phyloP scores from a whole-genome alignment of 2,329 filamentous ascomycete species.

The Ploettnerulaceae sp. region DNA sequence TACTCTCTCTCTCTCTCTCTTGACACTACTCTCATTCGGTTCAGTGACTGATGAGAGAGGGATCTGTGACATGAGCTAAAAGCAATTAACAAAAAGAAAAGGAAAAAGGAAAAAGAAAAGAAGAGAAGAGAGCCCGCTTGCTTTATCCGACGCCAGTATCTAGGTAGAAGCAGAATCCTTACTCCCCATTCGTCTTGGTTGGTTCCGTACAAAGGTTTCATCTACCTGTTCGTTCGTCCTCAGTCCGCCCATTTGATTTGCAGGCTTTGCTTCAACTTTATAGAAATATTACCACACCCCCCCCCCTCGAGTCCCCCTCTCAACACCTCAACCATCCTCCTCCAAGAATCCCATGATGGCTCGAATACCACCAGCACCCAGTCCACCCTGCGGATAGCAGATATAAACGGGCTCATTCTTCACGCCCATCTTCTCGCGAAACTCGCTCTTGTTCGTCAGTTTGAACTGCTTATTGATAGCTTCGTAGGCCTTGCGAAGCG shows the following conservation, averaged over 20 bases:
- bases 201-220: no score
- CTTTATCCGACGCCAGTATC: no score
- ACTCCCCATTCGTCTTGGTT: no score
- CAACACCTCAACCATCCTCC: slow-evolving; percentile 45
- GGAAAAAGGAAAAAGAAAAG: no score
- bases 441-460: slow-evolving; percentile 79
- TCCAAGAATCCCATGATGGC: slow-evolving; percentile 91
- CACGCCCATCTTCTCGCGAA: slow-evolving; percentile 85
- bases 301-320: slow-evolving; percentile 3
- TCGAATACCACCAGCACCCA: slow-evolving; percentile 75
- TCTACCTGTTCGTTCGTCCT: no score
- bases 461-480: slow-evolving; percentile 77
- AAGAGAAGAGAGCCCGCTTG: no score
- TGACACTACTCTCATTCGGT: no score
- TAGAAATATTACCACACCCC: not conserved
- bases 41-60: no score
- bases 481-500: slow-evolving; percentile 78
- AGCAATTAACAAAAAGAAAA: no score
- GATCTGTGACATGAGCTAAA: no score
- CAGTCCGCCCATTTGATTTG: not conserved
- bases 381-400: slow-evolving; percentile 80
- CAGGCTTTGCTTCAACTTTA: slow-evolving; percentile 22
- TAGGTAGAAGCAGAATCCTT: no score
- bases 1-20: no score
- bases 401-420: slow-evolving; percentile 82